These are phyloP conservation scores for Exidia glandulosa DNA, from an alignment of 768 basidiomycete genomes.

Conservation along the genomic window DNA sequence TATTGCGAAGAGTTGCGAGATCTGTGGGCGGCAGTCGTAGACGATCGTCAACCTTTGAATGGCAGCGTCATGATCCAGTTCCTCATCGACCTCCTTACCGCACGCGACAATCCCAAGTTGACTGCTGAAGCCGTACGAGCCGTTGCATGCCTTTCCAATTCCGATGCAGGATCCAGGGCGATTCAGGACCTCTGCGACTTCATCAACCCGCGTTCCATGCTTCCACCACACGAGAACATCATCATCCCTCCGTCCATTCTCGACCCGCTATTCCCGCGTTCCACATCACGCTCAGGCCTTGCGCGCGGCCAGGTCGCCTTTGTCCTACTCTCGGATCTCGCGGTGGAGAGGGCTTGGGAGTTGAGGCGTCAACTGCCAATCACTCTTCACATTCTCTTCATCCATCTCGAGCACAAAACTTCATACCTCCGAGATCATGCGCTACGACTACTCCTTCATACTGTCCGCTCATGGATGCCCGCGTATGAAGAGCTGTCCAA, in stretches of 20 bases:
- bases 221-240: slow-evolving; percentile 40
- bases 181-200: slow-evolving; percentile 79
- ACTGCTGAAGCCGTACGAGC: slow-evolving; percentile 71
- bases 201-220: slow-evolving; percentile 77
- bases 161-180: slow-evolving; percentile 55
- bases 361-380: slow-evolving; percentile 55
- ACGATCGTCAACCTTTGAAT: slow-evolving; percentile 56
- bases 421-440: slow-evolving; percentile 59
- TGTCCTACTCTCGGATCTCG: slow-evolving; percentile 69
- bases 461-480: slow-evolving; percentile 71
- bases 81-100: slow-evolving; percentile 77
- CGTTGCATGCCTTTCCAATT: slow-evolving; percentile 74
- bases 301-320: slow-evolving; percentile 84
- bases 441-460: slow-evolving; percentile 72
- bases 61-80: slow-evolving; percentile 74
- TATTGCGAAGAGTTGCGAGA: slow-evolving; percentile 72
- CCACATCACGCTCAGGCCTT: slow-evolving; percentile 52
- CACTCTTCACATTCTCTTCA: slow-evolving; percentile 69
- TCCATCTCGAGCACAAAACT: slow-evolving; percentile 70
- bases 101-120: slow-evolving; percentile 69
- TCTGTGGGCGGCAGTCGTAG: slow-evolving; percentile 72
- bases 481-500: slow-evolving; percentile 67
- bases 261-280: slow-evolving; percentile 60
- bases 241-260: slow-evolving; percentile 66
- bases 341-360: slow-evolving; percentile 69